Evolutionary conservation across 768 basidiomycete species (phyloP).

Genomic region (Kwoniella newhampshirensis): DNA sequence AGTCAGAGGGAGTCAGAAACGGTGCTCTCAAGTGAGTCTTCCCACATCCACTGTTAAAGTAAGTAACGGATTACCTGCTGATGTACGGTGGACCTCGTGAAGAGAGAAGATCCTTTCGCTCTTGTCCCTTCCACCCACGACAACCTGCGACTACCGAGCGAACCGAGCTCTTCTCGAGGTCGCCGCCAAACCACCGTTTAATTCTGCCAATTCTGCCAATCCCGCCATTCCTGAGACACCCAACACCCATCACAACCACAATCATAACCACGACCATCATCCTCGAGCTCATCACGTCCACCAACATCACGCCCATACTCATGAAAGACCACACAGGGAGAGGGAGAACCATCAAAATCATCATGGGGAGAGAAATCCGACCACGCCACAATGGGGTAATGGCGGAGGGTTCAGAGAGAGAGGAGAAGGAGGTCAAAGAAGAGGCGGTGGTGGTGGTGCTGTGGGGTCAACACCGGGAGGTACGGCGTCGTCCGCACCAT

Average conservation of each 20-base stretch:
- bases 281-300: constrained; percentile 17
- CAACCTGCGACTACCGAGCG: constrained; percentile 91
- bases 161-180: constrained; percentile 57
- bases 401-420: constrained; percentile 8
- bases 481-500: too few species aligned
- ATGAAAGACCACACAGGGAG: constrained; percentile 6
- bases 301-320: constrained; percentile 17
- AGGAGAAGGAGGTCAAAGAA: constrained; percentile 4
- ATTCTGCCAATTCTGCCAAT: constrained; percentile 7
- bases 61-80: constrained; percentile 6
- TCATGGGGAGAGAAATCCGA: too few species aligned
- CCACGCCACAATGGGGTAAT: too few species aligned
- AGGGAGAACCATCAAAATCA: constrained; percentile 4
- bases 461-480: background rate
- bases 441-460: constrained; percentile 4
- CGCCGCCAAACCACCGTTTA: constrained; percentile 30
- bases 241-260: constrained; percentile 1
- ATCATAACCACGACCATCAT: constrained; percentile 17
- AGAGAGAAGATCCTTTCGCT: constrained; percentile 79
- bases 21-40: constrained; percentile 74
- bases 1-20: constrained; percentile 70
- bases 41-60: background rate
- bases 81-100: constrained; percentile 14
- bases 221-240: background rate
- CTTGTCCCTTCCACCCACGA: constrained; percentile 71